Evolutionary conservation across 495 filamentous ascomycete genomes (phyloP).

Genomic region (Daldinia childiae): DNA sequence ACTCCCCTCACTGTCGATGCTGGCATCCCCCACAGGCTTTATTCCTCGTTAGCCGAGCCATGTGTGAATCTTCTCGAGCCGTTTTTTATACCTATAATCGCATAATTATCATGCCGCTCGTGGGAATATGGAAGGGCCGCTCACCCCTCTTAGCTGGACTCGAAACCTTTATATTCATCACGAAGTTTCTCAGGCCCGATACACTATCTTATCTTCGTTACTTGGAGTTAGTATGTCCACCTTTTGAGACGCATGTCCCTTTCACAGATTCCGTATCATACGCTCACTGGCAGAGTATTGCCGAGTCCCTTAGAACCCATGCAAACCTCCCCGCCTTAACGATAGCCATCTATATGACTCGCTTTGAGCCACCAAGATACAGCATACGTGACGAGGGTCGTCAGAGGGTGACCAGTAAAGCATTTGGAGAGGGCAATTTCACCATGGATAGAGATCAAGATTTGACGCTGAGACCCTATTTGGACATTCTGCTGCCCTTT

Average conservation of each 20-base stretch:
- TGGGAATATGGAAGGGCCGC: neutral
- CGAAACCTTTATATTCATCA: neutral
- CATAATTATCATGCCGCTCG: neutral
- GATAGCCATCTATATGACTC: neutral
- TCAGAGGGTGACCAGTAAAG: neutral
- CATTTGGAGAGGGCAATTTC: neutral
- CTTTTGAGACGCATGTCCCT: neutral
- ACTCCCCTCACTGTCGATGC: neutral
- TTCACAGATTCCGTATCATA: neutral
- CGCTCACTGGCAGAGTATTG: neutral
- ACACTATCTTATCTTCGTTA: slow-evolving; percentile 1
- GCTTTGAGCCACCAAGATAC: neutral
- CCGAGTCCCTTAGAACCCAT: neutral
- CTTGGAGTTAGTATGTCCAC: neutral
- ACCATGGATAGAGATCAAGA: neutral
- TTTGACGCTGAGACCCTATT: neutral
- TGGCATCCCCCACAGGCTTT: neutral
- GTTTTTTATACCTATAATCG: neutral
- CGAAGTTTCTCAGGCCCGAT: neutral
- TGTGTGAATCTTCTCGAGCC: neutral
- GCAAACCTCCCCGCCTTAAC: neutral
- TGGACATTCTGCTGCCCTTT: neutral
- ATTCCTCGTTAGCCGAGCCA: neutral
- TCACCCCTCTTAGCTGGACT: neutral
- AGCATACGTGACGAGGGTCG: neutral